A percentile compares a stretch with the other conserved stretches of the same genome.
These are phyloP conservation scores for Datura wrightii DNA, from an alignment of 257 asterid species.

Conservation along the genomic window DNA sequence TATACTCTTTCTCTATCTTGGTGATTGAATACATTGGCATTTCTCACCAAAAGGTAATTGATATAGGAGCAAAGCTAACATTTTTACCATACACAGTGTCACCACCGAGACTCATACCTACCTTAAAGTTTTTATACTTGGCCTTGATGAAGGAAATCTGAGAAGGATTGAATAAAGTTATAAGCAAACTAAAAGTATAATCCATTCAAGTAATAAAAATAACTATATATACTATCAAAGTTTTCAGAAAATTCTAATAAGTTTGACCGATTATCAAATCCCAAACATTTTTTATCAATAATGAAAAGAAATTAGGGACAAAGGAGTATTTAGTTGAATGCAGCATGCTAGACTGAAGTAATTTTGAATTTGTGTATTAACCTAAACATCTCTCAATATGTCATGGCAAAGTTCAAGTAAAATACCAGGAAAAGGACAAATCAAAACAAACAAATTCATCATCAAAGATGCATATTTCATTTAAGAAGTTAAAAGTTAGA, in stretches of 20 bases:
- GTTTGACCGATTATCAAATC: conserved; percentile 6
- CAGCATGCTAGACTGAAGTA: neutral
- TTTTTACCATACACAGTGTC: too few relatives aligned
- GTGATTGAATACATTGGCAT: too few relatives aligned
- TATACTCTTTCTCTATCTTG: too few relatives aligned
- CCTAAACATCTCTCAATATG: neutral
- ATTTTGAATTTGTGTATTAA: neutral
- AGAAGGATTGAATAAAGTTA: neutral
- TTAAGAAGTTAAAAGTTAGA: neutral
- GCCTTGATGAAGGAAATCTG: too few relatives aligned
- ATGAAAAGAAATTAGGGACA: neutral
- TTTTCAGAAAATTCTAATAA: neutral
- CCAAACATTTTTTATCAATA: neutral
- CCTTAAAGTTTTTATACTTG: too few relatives aligned
- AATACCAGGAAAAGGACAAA: neutral
- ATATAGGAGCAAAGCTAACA: too few relatives aligned
- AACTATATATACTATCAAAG: neutral
- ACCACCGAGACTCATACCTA: too few relatives aligned
- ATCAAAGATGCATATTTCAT: neutral
- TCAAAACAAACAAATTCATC: neutral
- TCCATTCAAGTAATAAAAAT: neutral
- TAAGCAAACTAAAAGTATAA: neutral
- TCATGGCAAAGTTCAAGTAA: neutral
- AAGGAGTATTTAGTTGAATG: neutral
- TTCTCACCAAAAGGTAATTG: too few relatives aligned